Percentiles rank a stretch among this genome's conserved stretches.
These are phyloP conservation scores for Dipodascopsis uninucleata DNA, from an alignment of 805 yeast genomes.

Conservation along the genomic window DNA sequence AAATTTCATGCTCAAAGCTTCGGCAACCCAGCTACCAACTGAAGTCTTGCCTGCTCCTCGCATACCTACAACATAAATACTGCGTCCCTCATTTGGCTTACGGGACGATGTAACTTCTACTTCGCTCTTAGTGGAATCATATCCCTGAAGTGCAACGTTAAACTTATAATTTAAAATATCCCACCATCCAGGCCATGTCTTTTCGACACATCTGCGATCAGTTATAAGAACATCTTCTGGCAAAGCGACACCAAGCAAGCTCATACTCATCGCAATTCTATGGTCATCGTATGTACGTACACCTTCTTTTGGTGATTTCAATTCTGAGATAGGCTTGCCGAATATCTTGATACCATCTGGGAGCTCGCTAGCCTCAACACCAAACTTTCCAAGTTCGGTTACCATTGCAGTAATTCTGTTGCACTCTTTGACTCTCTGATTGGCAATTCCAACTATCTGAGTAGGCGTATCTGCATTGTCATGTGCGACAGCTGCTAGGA, in stretches of 20 bases:
- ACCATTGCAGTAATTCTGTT: constrained; percentile 96
- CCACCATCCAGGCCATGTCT: constrained; percentile 99
- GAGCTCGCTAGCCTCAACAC: constrained; percentile 77
- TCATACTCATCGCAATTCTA: constrained; percentile 96
- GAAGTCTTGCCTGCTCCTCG: constrained; percentile 96
- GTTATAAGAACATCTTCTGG: constrained; percentile 62
- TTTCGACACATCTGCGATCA: constrained; percentile 89
- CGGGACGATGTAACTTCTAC: constrained; percentile 20
- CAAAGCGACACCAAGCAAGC: constrained; percentile 75
- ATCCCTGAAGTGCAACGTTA: constrained; percentile 65
- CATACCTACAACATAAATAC: constrained; percentile 67
- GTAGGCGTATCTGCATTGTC: constrained; percentile 48
- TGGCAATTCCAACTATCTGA: constrained; percentile 90
- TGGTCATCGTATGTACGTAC: constrained; percentile 88
- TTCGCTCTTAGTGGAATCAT: constrained; percentile 25
- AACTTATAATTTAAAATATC: constrained; percentile 74
- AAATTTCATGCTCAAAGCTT: constrained; percentile 59
- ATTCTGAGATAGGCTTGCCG: constrained; percentile 48
- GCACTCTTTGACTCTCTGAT: constrained; percentile 97
- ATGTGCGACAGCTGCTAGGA: constrained; percentile 87
- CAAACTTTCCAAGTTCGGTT: constrained; percentile 80
- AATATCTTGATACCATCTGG: constrained; percentile 89
- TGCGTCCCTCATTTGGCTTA: constrained; percentile 20
- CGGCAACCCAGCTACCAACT: constrained; percentile 73
- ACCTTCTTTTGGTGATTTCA: constrained; percentile 62